Evolutionary conservation across 2,329 filamentous ascomycete genomes (phyloP), one percentile per base, ranked within the genome.

Genomic region (Fusarium succisae): DNA sequence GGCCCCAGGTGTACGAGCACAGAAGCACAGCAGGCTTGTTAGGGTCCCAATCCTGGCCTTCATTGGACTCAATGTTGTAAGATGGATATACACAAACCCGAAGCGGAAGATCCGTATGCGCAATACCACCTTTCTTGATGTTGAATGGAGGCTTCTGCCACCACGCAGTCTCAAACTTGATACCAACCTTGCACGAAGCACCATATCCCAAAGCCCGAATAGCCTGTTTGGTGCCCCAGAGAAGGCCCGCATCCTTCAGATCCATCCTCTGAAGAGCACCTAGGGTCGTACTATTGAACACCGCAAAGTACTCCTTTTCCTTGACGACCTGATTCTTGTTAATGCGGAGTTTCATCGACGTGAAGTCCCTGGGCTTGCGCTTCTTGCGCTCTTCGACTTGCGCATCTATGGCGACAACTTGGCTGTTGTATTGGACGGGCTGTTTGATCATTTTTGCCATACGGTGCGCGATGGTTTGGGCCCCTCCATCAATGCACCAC

Each of bases 91-190:
- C 80, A 4, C 76, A 80, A 28, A 78, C 77, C 0, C 80, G 78
- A 15, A 82, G 76, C 0, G 80, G 80, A 2, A 82, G 73, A 39
- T 82, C 80, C 9, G 80, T 76, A 10, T 59, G 69, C 7, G 54
- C 47, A 0, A 73, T 39, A 1, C 76, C 76, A 0, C 73, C 76
- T 1, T 66, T 18, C 0, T 18, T 61, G 11, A 77, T 76, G 3
- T 61, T 50, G 20, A 74, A 71, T 0, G 63, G 63, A 0, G 30
- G 39, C 10, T 63, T 13, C 24, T 73, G 66, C 75, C 75, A 79
- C 79, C 79, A 82, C 2, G 79, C 68, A 1, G 74, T 72, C 55
- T 79, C 77, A 60, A 85, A 85, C 43, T 81, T 82, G 28, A 81
- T 74, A 1, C 66, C 80, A 4, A 82, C 78, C 50, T 82, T 82